Percentiles rank a stretch among this genome's conserved stretches.
phyloP scores from a whole-genome alignment of 352 stramenopile genomes.

The Pythium phragmitis region DNA sequence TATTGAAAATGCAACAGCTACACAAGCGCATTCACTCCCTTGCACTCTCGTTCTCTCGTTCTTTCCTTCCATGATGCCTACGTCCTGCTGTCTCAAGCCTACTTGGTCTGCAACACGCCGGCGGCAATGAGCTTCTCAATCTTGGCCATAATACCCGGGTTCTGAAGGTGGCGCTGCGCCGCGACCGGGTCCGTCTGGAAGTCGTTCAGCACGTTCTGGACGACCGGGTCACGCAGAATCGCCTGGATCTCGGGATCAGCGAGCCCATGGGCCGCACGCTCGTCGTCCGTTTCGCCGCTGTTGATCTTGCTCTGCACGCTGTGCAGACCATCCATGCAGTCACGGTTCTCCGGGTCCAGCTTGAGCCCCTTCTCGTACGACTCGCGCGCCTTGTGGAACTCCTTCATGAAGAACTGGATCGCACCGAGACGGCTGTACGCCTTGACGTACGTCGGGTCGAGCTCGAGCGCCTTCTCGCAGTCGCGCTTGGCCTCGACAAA shows the following conservation, averaged over 20 bases:
- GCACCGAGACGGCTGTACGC: constrained; percentile 97
- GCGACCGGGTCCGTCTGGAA: constrained; percentile 95
- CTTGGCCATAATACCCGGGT: constrained; percentile 95
- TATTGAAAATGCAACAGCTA: too few relatives aligned
- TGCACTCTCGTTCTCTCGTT: too few relatives aligned
- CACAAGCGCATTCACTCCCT: too few relatives aligned
- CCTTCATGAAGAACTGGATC: constrained; percentile 99
- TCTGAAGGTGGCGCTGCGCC: constrained; percentile 92
- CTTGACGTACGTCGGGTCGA: constrained; percentile 99
- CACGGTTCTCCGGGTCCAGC: constrained; percentile 93
- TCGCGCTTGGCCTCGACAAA: constrained; percentile 90
- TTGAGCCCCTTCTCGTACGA: constrained; percentile 96
- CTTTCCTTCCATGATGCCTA: too few relatives aligned
- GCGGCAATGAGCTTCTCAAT: constrained; percentile 99
- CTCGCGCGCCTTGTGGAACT: constrained; percentile 98
- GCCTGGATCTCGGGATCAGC: constrained; percentile 98
- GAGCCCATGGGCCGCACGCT: constrained; percentile 97
- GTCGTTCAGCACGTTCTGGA: constrained; percentile 97
- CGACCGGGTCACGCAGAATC: constrained; percentile 97
- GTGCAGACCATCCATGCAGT: constrained; percentile 95
- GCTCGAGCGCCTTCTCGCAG: constrained; percentile 97
- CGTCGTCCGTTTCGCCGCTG: constrained; percentile 94
- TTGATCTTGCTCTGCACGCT: constrained; percentile 95
- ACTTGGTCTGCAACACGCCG: constrained; percentile 95
- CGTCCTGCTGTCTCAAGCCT: constrained; percentile 14